Evolutionary conservation across 208 protist genomes (phyloP).

Genomic region (Crithidia bombi): DNA sequence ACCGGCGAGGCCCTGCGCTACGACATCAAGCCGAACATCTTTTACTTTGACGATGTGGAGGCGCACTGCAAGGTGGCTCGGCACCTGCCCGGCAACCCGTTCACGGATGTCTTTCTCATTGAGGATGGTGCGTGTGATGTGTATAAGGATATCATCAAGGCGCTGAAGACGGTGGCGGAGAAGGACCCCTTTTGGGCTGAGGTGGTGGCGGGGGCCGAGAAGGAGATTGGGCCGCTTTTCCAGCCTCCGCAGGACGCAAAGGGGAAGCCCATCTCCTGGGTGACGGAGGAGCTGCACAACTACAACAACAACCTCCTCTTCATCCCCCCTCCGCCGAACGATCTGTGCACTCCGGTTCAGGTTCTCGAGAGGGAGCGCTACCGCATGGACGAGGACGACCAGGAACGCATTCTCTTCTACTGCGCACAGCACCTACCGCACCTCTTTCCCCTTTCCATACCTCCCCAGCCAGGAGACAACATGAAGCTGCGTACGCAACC

Average conservation of each 20-base stretch:
- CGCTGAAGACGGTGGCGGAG: conserved; percentile 58
- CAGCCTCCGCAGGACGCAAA: conserved; percentile 34
- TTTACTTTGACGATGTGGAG: conserved; percentile 77
- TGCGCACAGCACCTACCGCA: conserved; percentile 75
- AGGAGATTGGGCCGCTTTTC: conserved; percentile 74
- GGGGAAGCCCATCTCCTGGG: conserved; percentile 63
- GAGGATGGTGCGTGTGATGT: conserved; percentile 72
- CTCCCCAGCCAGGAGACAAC: conserved; percentile 24
- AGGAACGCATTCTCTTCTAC: conserved; percentile 80
- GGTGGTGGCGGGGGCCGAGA: conserved; percentile 58
- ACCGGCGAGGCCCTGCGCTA: conserved; percentile 70
- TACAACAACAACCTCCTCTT: conserved; percentile 77
- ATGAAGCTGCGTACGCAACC: conserved; percentile 54
- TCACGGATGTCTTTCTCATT: conserved; percentile 70
- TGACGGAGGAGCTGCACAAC: conserved; percentile 74
- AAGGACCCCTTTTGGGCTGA: conserved; percentile 72
- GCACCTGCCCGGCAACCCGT: conserved; percentile 55
- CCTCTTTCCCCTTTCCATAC: conserved; percentile 64
- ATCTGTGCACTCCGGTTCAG: conserved; percentile 41
- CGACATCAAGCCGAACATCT: conserved; percentile 72
- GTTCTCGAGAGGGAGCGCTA: conserved; percentile 44
- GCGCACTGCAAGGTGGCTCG: conserved; percentile 71
- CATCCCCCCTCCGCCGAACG: conserved; percentile 59
- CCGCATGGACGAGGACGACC: conserved; percentile 66
- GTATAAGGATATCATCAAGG: conserved; percentile 66